Evolutionary conservation across 129 eudicot species (phyloP), one percentile per base, ranked within the genome.

Genomic region (Heracleum sosnowskyi): DNA sequence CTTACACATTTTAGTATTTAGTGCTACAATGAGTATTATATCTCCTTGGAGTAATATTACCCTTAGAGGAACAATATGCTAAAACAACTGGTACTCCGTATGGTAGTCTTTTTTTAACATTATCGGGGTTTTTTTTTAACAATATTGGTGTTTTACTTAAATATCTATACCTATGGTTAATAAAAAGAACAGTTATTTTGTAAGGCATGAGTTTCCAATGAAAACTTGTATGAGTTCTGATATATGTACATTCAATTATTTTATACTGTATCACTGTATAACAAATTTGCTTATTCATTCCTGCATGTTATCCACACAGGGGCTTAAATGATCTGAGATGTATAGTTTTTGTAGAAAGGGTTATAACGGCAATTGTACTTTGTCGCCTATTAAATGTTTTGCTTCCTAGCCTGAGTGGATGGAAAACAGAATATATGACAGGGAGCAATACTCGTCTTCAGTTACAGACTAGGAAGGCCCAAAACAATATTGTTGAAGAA

Each of bases 331-430:
- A 96, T 82, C 62, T 96, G 81, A 82, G 97, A 76, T 96, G 99
- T 64, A 90, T 96, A 31, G 76, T 96, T 26, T 96, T 96, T 84
- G 97, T 92, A 15, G 87, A 96, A 53, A 85, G 99, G 84, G 90
- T 96, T 44, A 81, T 92, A 29, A 90, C 97, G 18, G 96, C 99
- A 4, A 83, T 86, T 79, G 99, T 87, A 66, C 88, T 96, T 49
- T 81, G 84, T 49, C 68, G 68, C 75, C 81, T 96, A 40, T 84
- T 92, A 64, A 79, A 75, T 55, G 91, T 87, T 77, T 79, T 91
- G 84, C 87, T 92, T 78, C 84, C 86, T n/a, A 78, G 86, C 42
- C 44, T 76, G 5, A 69, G 71, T 75, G 93, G 88, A 28, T 96
- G 99, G 99, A 87, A 79, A 77, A 78, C 90, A 9, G 89, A 86